phyloP scores from a whole-genome alignment of 768 basidiomycete genomes.

The Tulasnella sp. region DNA sequence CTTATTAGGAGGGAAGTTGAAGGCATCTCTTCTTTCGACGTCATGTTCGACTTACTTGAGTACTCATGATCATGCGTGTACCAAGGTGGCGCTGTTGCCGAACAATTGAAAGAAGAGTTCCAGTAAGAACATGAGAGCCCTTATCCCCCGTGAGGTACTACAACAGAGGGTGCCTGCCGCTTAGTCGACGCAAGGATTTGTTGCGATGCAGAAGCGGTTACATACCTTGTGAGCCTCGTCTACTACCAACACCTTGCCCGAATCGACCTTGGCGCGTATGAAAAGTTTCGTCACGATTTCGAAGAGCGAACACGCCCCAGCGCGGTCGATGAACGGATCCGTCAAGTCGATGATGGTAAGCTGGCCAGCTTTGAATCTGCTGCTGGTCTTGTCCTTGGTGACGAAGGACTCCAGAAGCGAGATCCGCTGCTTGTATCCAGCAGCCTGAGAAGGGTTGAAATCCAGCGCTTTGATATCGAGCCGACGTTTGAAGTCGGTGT shows the following conservation, averaged over 20 bases:
- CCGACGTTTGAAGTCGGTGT: slow-evolving; percentile 25
- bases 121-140: slow-evolving; percentile 44
- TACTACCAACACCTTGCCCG: slow-evolving; percentile 27
- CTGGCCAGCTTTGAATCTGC: slow-evolving; percentile 59
- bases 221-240: slow-evolving; percentile 49
- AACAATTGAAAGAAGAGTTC: slow-evolving; percentile 23
- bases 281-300: slow-evolving; percentile 71
- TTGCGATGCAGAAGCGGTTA: background rate
- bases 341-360: slow-evolving; percentile 72
- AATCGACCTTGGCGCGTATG: slow-evolving; percentile 41
- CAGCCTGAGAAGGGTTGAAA: slow-evolving; percentile 29
- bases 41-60: slow-evolving; percentile 15
- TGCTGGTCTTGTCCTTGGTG: slow-evolving; percentile 47
- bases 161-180: background rate
- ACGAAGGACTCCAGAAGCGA: slow-evolving; percentile 30
- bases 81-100: slow-evolving; percentile 33
- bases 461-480: slow-evolving; percentile 11
- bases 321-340: slow-evolving; percentile 66
- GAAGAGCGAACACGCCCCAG: slow-evolving; percentile 68
- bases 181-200: background rate
- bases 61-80: slow-evolving; percentile 32
- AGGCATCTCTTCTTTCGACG: background rate
- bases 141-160: slow-evolving; percentile 28
- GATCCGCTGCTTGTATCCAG: slow-evolving; percentile 28
- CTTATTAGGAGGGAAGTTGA: background rate